Conservation (phyloP, 2,329 filamentous ascomycete genomes). For the Dothidotthia symphoricarpi region DNA sequence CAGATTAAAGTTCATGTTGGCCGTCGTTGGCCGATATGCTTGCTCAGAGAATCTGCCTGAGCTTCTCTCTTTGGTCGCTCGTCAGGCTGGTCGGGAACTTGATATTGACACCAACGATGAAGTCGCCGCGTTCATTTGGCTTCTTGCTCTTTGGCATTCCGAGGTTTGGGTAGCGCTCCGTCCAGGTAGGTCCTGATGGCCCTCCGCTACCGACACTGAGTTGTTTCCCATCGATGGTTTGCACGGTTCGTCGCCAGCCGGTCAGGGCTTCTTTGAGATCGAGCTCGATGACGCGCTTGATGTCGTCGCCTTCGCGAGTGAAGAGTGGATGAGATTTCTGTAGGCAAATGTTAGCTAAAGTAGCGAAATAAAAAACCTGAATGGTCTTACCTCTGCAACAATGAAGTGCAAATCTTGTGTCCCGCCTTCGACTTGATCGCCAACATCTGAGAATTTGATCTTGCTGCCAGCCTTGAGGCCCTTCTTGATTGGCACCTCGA, state of each 20-base stretch:
- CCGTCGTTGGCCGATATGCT: background rate
- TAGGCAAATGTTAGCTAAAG: slow-evolving; percentile 17
- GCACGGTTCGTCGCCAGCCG: slow-evolving; percentile 87
- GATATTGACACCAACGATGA: slow-evolving; percentile 87
- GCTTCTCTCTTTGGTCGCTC: slow-evolving; percentile 70
- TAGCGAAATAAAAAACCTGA: background rate
- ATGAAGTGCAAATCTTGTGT: slow-evolving; percentile 95
- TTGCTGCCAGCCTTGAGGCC: slow-evolving; percentile 96
- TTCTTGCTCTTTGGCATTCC: slow-evolving; percentile 97
- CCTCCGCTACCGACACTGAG: slow-evolving; percentile 75
- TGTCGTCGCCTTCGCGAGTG: slow-evolving; percentile 82
- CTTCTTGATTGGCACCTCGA: slow-evolving; percentile 93
- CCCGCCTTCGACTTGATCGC: slow-evolving; percentile 93
- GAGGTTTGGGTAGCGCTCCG: slow-evolving; percentile 76
- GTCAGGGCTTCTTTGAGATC: slow-evolving; percentile 91
- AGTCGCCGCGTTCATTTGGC: slow-evolving; percentile 77
- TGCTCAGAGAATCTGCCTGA: slow-evolving; percentile 70
- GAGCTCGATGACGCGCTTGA: slow-evolving; percentile 75
- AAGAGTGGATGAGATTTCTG: slow-evolving; percentile 86
- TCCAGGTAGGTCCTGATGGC: slow-evolving; percentile 80
- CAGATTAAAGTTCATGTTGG: background rate
- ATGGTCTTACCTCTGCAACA: slow-evolving; percentile 75
- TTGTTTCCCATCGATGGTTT: slow-evolving; percentile 89
- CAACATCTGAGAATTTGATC: slow-evolving; percentile 97
- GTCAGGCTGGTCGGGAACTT: slow-evolving; percentile 84